Evolutionary conservation across 352 stramenopile species (phyloP), one percentile per base, ranked within the genome.

Genomic region (Pythium biforme): DNA sequence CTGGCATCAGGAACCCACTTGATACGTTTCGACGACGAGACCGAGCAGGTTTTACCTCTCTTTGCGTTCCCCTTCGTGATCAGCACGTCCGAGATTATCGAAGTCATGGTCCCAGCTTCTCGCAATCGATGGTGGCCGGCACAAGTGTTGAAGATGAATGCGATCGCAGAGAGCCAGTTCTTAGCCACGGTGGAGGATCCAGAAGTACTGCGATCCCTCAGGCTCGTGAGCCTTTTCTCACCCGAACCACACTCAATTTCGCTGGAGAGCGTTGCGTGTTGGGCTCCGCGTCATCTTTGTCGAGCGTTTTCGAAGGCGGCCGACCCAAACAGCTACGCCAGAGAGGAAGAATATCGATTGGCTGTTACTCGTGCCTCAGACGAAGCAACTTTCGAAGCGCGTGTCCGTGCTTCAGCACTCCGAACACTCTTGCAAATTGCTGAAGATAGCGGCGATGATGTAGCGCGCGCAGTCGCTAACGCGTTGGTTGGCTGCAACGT

Each of bases 261-360:
- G 33, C 68, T 67, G 1, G 76, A 79, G 22, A 83, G 87, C 46
- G 64, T 92, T 4, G 87, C 82, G 2, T 86, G 75, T 27, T 95
- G 86, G 86, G 79, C 86, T 6, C 85, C 84, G 0, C 89, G 89
- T 34, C 81, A 94, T 55, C 64, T 92, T 0, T 92, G 82, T 67
- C 76, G 84, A 34, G 81, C 76, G n/a, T 72, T 89, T 64, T 19
- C 41, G 4, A 39, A 43, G 19, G 23, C 34, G 25, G 6, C 15
- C 0, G 12, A 31, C 1, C 9, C 22, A 43, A 11, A 4, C 17
- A 23, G 11, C 14, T 9, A 8, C 7, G 23, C 33, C 5, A 34
- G 9, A 20, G n/a, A 23, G 17, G 53, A 58, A 14, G 55, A 66
- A 15, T 52, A 66, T 29, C n/a, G 49, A 9, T 33, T 33, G 3